Evolutionary conservation across 176 grass and related monocot species (phyloP).

Genomic region (Musa itinerans): DNA sequence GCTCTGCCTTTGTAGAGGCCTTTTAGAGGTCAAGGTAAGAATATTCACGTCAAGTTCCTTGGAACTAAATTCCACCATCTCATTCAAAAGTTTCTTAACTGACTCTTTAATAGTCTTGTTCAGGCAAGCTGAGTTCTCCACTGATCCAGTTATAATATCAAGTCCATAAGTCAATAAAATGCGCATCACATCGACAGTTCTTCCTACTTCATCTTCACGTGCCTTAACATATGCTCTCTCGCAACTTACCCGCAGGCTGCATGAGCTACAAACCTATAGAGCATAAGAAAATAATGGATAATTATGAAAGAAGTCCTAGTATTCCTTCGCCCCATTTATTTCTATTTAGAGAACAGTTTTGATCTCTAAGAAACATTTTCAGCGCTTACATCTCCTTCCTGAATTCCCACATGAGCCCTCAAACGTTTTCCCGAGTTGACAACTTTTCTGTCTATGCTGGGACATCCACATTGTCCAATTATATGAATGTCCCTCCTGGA

Average conservation of each 20-base stretch:
- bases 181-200: slow-evolving; percentile 83
- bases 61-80: slow-evolving; percentile 45
- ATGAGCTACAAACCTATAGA: slow-evolving; percentile 74
- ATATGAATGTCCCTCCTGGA: slow-evolving; percentile 64
- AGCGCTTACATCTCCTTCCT: slow-evolving; percentile 69
- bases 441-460: slow-evolving; percentile 77
- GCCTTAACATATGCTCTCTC: slow-evolving; percentile 80
- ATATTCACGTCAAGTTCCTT: slow-evolving; percentile 20
- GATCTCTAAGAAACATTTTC: not conserved
- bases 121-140: slow-evolving; percentile 63
- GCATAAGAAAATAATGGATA: slow-evolving; percentile 15
- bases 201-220: slow-evolving; percentile 69
- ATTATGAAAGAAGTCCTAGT: not conserved
- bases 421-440: slow-evolving; percentile 75
- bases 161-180: slow-evolving; percentile 77
- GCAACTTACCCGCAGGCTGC: slow-evolving; percentile 70
- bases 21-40: slow-evolving; percentile 13
- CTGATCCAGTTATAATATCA: slow-evolving; percentile 48
- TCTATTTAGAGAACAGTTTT: not conserved
- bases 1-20: slow-evolving; percentile 4
- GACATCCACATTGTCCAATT: slow-evolving; percentile 47
- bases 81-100: slow-evolving; percentile 60
- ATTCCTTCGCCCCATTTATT: slow-evolving; percentile 9
- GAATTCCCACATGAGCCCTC: slow-evolving; percentile 67
- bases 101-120: slow-evolving; percentile 62